Conservation (phyloP, 1,284 basidiomycete genomes). For the Mycena sp. region DNA sequence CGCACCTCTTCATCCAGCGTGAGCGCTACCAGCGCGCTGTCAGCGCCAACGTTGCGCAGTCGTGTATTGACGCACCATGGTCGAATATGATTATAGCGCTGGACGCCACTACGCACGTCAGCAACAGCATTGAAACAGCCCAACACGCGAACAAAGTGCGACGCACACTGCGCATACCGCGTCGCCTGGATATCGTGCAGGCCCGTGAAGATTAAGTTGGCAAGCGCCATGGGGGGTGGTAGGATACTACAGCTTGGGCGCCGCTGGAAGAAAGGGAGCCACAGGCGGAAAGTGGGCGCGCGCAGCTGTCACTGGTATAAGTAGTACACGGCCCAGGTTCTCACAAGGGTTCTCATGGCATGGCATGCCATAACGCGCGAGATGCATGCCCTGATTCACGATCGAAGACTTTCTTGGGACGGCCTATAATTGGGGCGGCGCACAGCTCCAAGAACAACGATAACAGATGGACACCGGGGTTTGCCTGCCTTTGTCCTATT, state of each 20-base stretch:
- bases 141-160: no score
- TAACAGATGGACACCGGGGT: neutral
- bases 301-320: neutral
- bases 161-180: slow-evolving; percentile 50
- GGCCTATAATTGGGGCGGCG: neutral
- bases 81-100: slow-evolving; percentile 61
- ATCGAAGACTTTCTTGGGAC: neutral
- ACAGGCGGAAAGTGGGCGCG: slow-evolving; percentile 23
- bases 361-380: slow-evolving; percentile 22
- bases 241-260: slow-evolving; percentile 16
- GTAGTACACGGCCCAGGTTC: neutral
- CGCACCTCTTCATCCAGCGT: slow-evolving; percentile 64
- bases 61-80: slow-evolving; percentile 52
- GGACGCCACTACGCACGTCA: slow-evolving; percentile 50
- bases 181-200: slow-evolving; percentile 48
- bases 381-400: slow-evolving; percentile 19
- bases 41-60: neutral
- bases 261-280: slow-evolving; percentile 11
- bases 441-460: neutral
- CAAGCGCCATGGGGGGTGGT: slow-evolving; percentile 14
- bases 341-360: no score
- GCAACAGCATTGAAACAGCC: neutral
- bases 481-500: slow-evolving; percentile 1
- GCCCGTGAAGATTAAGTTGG: slow-evolving; percentile 8
- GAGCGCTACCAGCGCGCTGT: slow-evolving; percentile 46